Percentiles rank a stretch among this genome's conserved stretches.
Conservation (phyloP, 768 basidiomycete genomes). For the Amanita rubescens region DNA sequence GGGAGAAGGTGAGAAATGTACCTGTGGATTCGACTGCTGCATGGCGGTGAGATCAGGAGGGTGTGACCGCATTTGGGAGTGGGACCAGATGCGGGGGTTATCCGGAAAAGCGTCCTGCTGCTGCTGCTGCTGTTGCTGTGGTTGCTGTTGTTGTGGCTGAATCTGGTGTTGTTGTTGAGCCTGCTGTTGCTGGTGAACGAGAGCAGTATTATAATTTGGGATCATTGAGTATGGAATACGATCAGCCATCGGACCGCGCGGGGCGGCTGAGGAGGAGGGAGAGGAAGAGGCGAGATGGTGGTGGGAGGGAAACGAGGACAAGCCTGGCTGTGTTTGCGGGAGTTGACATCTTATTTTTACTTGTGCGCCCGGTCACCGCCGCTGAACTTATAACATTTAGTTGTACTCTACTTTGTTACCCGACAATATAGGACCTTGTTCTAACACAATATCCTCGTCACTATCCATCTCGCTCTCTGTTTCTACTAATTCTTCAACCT, state of each 20-base stretch:
- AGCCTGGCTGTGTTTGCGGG: conserved; percentile 38
- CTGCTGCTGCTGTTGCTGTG: conserved; percentile 31
- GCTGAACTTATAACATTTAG: no score
- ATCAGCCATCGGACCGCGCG: conserved; percentile 47
- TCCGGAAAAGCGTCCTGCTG: conserved; percentile 40
- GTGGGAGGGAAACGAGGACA: conserved; percentile 51
- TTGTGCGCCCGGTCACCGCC: background rate
- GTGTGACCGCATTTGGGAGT: conserved; percentile 32
- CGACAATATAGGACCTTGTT: background rate
- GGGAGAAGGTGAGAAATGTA: conserved; percentile 23
- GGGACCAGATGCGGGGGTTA: conserved; percentile 49
- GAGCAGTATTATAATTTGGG: no score
- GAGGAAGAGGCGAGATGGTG: conserved; percentile 36
- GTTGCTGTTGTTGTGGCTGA: conserved; percentile 33
- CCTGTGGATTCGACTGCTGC: conserved; percentile 42
- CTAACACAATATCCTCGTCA: background rate
- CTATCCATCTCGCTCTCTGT: conserved; percentile 11
- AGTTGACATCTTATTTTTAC: conserved; percentile 26
- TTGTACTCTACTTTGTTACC: conserved; percentile 5
- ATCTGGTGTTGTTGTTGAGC: conserved; percentile 31
- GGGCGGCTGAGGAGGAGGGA: conserved; percentile 18
- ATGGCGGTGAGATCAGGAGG: conserved; percentile 30
- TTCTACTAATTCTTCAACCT: no score
- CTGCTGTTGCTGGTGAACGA: conserved; percentile 41
- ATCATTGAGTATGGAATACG: conserved; percentile 51